Base-by-base conservation (phyloP, 129 eudicot species). In the Erigeron canadensis region DNA sequence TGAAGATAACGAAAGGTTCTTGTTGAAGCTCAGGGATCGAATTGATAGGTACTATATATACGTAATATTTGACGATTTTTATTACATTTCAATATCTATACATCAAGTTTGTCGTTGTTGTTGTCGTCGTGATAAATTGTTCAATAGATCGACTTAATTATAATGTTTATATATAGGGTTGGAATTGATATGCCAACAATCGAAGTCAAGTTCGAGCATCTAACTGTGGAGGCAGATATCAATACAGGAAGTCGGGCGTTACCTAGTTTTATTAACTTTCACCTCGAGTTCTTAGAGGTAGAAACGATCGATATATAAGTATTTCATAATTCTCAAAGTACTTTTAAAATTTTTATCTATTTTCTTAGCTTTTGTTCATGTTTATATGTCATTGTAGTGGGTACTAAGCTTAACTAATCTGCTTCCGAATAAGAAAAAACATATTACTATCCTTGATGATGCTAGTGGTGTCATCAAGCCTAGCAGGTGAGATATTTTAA, bases 141-240 rank as follows among this genome's bases (percentile, higher is more conserved):
- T 23, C 34, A 23, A 23, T 23, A 1, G 2, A 23, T 23, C 34
- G 34, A 23, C 34, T 23, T 23, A 2, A 23, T 23, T 23, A 23
- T 23, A 23, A 23, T 23, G 2, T 23, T 1, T 23, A 23, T 23
- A 23, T 23, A 23, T 23, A 23, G 97, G 72, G 97, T 90, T 83
- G 97, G 97, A 42, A 79, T 90, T 64, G 89, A 85, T n/a, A 12
- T 90, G 85, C 95, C 97, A 34, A 90, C 87, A 41, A 83, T 90
- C 39, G 96, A 90, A 90, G 95, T 90, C 16, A 81, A 84, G 62
- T 90, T 57, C 46, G 84, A 90, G 81, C 81, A 87, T 75, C 66
- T 90, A 47, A 87, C 72, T 22, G 78, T 90, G 55, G 91, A 86
- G 45, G 91, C 95, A 46, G 87, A 90, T 79, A 91, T 85, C 28